A percentile compares a stretch with the other conserved stretches of the same genome.
These are phyloP conservation scores for Omphalea diandra DNA, from an alignment of 441 rosid genomes.

Conservation along the genomic window DNA sequence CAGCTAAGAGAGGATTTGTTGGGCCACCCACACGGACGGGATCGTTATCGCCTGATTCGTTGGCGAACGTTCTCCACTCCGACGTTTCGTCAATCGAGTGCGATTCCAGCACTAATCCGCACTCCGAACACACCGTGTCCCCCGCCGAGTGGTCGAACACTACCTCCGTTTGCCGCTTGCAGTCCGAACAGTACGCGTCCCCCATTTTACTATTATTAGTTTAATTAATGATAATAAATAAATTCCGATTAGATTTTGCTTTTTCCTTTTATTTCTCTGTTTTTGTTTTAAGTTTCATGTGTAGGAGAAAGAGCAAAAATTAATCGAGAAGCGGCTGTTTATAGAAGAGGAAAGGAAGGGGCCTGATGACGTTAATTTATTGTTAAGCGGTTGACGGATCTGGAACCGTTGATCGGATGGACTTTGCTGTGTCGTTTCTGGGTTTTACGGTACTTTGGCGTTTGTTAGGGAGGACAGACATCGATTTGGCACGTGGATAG, in stretches of 20 bases:
- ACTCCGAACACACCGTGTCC: constrained; percentile 90
- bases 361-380: no score
- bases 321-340: background rate
- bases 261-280: background rate
- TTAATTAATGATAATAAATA: background rate
- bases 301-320: rapidly evolving
- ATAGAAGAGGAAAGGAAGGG: background rate
- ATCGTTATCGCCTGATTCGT: constrained; percentile 85
- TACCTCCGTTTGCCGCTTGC: constrained; percentile 86
- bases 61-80: constrained; percentile 95
- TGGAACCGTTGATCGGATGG: no score
- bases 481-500: no score
- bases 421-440: no score
- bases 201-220: no score
- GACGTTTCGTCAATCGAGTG: constrained; percentile 95
- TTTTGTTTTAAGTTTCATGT: background rate
- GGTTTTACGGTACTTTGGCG: no score
- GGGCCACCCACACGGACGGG: constrained; percentile 98
- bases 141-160: constrained; percentile 94
- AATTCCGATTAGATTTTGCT: background rate
- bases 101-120: constrained; percentile 87
- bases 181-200: constrained; percentile 80
- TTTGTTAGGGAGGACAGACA: no score
- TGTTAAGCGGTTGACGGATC: no score
- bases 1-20: constrained; percentile 79